Conservation (phyloP, 768 basidiomycete species). For the Tulasnella sp. region DNA sequence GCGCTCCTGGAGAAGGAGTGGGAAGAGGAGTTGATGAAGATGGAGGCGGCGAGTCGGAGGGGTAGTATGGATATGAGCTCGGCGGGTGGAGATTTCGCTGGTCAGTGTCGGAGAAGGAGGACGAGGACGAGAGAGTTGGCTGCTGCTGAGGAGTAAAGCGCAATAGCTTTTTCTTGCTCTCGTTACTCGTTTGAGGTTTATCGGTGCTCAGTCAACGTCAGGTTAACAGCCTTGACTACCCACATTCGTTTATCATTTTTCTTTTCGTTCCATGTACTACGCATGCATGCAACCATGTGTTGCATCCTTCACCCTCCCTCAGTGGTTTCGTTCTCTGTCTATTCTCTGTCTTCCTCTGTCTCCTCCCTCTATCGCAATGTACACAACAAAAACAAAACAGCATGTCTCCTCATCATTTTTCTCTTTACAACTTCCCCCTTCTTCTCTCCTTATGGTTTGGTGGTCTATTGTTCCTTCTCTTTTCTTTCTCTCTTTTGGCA, state of each 20-base stretch:
- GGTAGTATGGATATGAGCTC: constrained; percentile 28
- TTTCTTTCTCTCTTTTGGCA: neutral
- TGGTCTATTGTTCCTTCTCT: too few species aligned
- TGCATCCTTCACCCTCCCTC: neutral
- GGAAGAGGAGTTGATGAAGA: constrained; percentile 66
- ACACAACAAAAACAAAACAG: neutral
- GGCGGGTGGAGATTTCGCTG: neutral
- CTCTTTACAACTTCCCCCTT: neutral
- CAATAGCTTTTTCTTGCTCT: neutral
- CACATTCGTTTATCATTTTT: neutral
- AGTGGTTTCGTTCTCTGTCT: neutral
- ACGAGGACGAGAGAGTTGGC: neutral
- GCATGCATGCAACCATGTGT: neutral
- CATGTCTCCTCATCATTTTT: neutral
- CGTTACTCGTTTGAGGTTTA: neutral
- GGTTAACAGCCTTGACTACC: neutral
- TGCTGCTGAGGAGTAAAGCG: neutral
- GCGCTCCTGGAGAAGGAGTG: constrained; percentile 36
- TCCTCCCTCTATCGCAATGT: neutral
- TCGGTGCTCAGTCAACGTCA: neutral
- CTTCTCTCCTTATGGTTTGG: neutral
- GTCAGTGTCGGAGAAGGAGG: neutral
- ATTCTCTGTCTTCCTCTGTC: neutral
- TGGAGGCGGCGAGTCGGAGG: constrained; percentile 49
- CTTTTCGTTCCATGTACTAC: neutral